Percentiles rank a stretch among this genome's conserved stretches.
phyloP scores from a whole-genome alignment of 2,329 filamentous ascomycete species.

The Aspergillus quadrilineatus region DNA sequence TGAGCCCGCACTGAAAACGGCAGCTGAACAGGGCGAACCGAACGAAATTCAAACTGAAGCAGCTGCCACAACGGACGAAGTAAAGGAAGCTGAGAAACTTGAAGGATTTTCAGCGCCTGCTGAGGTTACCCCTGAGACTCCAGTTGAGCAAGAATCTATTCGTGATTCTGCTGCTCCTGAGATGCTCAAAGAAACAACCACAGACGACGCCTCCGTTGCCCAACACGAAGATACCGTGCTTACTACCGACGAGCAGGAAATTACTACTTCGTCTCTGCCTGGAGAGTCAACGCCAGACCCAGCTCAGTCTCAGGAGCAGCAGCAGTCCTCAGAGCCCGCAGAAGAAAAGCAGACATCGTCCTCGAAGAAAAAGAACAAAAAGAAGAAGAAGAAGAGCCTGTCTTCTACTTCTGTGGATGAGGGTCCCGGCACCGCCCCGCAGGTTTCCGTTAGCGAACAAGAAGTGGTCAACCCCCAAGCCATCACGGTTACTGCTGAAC shows the following conservation, averaged over 20 bases:
- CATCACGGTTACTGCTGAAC: not conserved
- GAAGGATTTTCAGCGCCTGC: not conserved
- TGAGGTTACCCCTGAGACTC: not conserved
- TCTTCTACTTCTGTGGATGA: conserved; percentile 16
- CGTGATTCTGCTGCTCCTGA: not conserved
- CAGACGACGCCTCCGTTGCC: not conserved
- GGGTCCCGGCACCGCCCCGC: not conserved
- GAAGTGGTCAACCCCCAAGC: not conserved
- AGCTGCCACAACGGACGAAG: not conserved
- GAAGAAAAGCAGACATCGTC: conserved; percentile 12
- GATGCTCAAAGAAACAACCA: not conserved
- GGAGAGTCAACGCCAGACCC: conserved; percentile 1
- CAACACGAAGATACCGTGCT: not conserved
- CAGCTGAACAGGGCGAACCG: not conserved
- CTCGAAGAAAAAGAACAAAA: conserved; percentile 45
- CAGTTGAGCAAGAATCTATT: not conserved
- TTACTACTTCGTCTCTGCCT: not conserved
- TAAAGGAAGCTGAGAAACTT: not conserved
- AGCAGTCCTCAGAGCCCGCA: not conserved
- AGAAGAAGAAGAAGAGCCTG: conserved; percentile 27
- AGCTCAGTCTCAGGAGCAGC: not conserved
- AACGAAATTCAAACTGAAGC: not conserved
- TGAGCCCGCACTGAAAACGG: not conserved
- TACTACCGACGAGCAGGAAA: not conserved
- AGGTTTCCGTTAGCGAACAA: conserved; percentile 1